Conservation (phyloP, 2,329 filamentous ascomycete genomes). For the Emmonsia crescens region DNA sequence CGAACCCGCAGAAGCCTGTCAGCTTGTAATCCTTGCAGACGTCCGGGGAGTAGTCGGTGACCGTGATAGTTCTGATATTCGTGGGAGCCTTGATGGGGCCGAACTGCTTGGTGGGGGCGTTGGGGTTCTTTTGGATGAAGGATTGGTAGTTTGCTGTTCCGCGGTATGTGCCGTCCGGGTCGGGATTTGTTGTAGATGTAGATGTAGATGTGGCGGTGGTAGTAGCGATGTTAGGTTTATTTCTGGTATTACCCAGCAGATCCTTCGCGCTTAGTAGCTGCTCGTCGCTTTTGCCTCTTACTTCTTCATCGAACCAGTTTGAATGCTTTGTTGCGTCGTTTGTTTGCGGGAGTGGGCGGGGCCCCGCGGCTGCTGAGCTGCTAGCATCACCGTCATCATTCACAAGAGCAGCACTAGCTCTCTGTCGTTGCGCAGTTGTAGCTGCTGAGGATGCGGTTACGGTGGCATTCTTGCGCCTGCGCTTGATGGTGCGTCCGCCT, state of each 20-base stretch:
- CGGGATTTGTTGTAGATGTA: slow-evolving; percentile 8
- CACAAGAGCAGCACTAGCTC: slow-evolving; percentile 43
- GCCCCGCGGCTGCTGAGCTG: slow-evolving; percentile 42
- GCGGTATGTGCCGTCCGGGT: slow-evolving; percentile 60
- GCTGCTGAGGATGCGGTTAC: slow-evolving; percentile 53
- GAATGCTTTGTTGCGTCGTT: slow-evolving; percentile 84
- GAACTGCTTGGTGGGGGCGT: slow-evolving; percentile 58
- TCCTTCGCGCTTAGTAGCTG: slow-evolving; percentile 36
- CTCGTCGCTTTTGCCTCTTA: slow-evolving; percentile 36
- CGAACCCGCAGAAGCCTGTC: slow-evolving; percentile 59
- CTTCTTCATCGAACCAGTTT: slow-evolving; percentile 74
- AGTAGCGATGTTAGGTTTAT: slow-evolving; percentile 9
- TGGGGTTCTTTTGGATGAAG: slow-evolving; percentile 71
- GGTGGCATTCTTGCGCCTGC: slow-evolving; percentile 55
- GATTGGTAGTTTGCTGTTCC: slow-evolving; percentile 60
- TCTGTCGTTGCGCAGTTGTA: slow-evolving; percentile 29
- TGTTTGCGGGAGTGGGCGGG: neutral
- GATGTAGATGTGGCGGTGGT: neutral
- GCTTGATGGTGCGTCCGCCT: slow-evolving; percentile 64
- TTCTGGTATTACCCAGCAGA: slow-evolving; percentile 24
- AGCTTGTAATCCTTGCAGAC: slow-evolving; percentile 92
- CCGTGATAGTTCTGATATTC: slow-evolving; percentile 81
- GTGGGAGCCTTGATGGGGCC: slow-evolving; percentile 78
- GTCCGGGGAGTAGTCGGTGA: slow-evolving; percentile 83
- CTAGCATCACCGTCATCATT: neutral